These are phyloP conservation scores for Angomonas deanei DNA, from an alignment of 208 protist species.

Conservation along the genomic window DNA sequence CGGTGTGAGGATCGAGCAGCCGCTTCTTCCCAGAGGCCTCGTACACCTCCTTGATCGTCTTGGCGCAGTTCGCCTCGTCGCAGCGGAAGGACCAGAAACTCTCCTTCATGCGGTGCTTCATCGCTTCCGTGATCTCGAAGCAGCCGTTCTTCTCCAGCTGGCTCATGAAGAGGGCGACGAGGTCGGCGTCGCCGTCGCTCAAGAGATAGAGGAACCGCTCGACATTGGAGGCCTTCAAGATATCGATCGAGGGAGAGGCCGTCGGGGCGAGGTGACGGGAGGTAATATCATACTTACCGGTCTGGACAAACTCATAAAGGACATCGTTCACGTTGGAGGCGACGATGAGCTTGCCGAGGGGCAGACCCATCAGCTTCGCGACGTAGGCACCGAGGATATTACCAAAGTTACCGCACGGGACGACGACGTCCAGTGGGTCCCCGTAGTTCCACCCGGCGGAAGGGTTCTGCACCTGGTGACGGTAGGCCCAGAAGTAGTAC, in stretches of 20 bases:
- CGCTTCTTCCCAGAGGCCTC: slow-evolving; percentile 32
- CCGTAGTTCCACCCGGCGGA: slow-evolving; percentile 33
- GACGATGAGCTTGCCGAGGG: slow-evolving; percentile 86
- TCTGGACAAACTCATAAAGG: slow-evolving; percentile 88
- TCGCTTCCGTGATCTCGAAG: slow-evolving; percentile 49
- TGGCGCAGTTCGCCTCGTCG: slow-evolving; percentile 66
- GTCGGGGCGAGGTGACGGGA: slow-evolving; percentile 41
- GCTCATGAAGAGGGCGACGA: slow-evolving; percentile 58
- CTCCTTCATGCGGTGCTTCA: slow-evolving; percentile 43
- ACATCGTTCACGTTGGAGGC: slow-evolving; percentile 96
- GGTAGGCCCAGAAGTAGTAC: slow-evolving; percentile 96
- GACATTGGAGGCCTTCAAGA: slow-evolving; percentile 93
- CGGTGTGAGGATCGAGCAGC: slow-evolving; percentile 84
- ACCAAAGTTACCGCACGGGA: slow-evolving; percentile 97
- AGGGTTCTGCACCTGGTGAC: slow-evolving; percentile 57
- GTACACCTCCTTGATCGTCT: slow-evolving; percentile 68
- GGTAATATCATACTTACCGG: slow-evolving; percentile 78
- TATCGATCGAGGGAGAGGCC: slow-evolving; percentile 88
- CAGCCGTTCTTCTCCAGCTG: slow-evolving; percentile 48
- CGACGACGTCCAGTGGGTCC: slow-evolving; percentile 76
- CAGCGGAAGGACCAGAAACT: slow-evolving; percentile 63
- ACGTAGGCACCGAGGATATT: slow-evolving; percentile 94
- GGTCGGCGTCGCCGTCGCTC: slow-evolving; percentile 56
- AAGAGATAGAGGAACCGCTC: slow-evolving; percentile 94
- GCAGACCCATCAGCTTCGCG: slow-evolving; percentile 89